These are phyloP conservation scores for Ogataea glucozyma DNA, from an alignment of 805 yeast species.

Conservation along the genomic window DNA sequence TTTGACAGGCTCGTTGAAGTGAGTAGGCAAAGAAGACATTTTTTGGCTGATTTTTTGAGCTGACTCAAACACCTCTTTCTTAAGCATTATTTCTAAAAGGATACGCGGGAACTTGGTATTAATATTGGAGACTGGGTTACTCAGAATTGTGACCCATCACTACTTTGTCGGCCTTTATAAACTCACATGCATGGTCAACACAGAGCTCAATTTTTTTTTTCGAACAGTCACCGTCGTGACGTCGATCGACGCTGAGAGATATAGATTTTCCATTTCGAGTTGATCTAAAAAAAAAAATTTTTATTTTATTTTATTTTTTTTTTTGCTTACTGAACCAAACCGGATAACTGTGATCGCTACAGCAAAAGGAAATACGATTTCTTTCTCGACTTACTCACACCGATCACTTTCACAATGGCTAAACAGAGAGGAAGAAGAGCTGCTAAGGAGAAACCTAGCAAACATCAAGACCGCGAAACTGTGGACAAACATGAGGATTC, in stretches of 20 bases:
- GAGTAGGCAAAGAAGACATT: constrained; percentile 21
- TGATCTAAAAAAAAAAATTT: not conserved
- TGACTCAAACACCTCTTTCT: constrained; percentile 8
- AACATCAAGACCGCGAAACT: not conserved
- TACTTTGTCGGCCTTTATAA: no score
- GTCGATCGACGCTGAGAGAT: constrained; percentile 1
- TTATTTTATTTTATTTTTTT: not conserved
- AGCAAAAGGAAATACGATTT: no score
- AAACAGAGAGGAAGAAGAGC: constrained; percentile 12
- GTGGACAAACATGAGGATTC: not conserved
- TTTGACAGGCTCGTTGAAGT: constrained; percentile 64
- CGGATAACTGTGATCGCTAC: no score
- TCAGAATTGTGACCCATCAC: no score
- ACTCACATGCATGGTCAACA: no score
- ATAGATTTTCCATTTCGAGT: not conserved
- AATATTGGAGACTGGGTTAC: no score
- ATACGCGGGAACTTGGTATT: not conserved
- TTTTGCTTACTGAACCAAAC: no score
- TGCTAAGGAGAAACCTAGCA: not conserved
- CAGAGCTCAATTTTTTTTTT: constrained; percentile 1
- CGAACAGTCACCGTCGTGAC: no score
- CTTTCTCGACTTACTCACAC: not conserved
- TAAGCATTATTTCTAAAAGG: not conserved
- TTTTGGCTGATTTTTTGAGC: constrained; percentile 2
- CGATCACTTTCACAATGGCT: not conserved